These are phyloP conservation scores for Gynochthodes officinalis DNA, from an alignment of 257 asterid species.

Conservation along the genomic window DNA sequence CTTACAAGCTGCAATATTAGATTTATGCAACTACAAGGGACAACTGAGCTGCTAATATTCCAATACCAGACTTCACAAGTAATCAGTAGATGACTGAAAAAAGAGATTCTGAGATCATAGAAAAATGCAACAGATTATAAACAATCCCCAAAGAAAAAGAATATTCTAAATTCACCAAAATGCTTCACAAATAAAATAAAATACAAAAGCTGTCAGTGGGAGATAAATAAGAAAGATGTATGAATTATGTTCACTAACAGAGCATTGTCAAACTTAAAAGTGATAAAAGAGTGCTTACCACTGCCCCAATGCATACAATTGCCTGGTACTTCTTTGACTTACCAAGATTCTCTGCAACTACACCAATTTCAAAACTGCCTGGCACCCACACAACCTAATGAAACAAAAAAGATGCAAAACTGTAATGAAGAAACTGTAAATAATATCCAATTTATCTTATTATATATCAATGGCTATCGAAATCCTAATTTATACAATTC, in stretches of 20 bases:
- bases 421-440: background rate
- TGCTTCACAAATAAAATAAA: background rate
- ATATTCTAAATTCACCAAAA: background rate
- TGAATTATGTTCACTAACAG: background rate
- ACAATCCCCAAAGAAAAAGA: background rate
- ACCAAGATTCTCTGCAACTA: constrained; percentile 82
- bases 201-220: background rate
- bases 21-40: too few relatives aligned
- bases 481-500: background rate
- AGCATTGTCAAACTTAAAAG: background rate
- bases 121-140: background rate
- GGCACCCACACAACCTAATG: constrained; percentile 95
- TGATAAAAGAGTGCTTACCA: constrained; percentile 50
- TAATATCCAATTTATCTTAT: background rate
- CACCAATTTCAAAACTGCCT: constrained; percentile 83
- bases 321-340: constrained; percentile 75
- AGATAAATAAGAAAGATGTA: background rate
- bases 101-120: background rate
- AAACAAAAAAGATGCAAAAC: constrained; percentile 4
- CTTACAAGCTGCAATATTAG: too few relatives aligned
- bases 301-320: constrained; percentile 88
- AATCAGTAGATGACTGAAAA: background rate
- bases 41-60: background rate
- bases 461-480: too few relatives aligned
- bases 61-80: background rate